These are phyloP conservation scores for Amylocystis lapponica DNA, from an alignment of 768 basidiomycete genomes.

Conservation along the genomic window DNA sequence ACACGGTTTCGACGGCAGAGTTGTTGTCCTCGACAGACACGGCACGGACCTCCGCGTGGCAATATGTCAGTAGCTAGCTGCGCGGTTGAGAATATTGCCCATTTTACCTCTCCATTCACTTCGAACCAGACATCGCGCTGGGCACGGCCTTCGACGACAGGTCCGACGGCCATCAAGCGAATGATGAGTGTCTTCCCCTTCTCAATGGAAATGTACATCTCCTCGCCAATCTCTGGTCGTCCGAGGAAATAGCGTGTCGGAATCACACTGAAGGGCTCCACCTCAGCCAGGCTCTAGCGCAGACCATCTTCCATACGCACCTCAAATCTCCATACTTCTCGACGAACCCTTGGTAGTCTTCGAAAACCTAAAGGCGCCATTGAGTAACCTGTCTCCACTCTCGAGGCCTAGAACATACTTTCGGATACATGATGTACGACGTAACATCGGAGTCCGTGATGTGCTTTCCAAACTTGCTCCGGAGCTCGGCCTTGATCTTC, in stretches of 20 bases:
- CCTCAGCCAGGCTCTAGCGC: neutral
- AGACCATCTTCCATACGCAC: conserved; percentile 28
- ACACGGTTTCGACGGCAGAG: conserved; percentile 92
- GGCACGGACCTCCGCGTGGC: conserved; percentile 77
- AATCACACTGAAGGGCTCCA: conserved; percentile 56
- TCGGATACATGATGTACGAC: conserved; percentile 98
- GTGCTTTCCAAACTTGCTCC: conserved; percentile 92
- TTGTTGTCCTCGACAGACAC: conserved; percentile 95
- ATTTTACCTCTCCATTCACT: conserved; percentile 87
- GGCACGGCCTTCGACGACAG: conserved; percentile 86
- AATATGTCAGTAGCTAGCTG: no score
- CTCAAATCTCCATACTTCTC: conserved; percentile 95
- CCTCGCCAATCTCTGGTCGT: conserved; percentile 87
- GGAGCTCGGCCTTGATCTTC: conserved; percentile 89
- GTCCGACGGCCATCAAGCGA: conserved; percentile 91
- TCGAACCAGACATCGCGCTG: conserved; percentile 98
- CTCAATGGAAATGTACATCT: conserved; percentile 95
- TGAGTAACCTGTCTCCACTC: neutral
- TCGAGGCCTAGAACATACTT: conserved; percentile 43
- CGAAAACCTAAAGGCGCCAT: conserved; percentile 65
- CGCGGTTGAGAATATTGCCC: no score
- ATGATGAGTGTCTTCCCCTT: conserved; percentile 96
- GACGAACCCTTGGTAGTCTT: conserved; percentile 94
- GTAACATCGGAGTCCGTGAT: conserved; percentile 92
- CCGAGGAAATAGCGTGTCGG: conserved; percentile 97